Percentiles rank a stretch among this genome's conserved stretches.
phyloP scores from a whole-genome alignment of 352 stramenopile genomes.

The Globisporangium paddicum region DNA sequence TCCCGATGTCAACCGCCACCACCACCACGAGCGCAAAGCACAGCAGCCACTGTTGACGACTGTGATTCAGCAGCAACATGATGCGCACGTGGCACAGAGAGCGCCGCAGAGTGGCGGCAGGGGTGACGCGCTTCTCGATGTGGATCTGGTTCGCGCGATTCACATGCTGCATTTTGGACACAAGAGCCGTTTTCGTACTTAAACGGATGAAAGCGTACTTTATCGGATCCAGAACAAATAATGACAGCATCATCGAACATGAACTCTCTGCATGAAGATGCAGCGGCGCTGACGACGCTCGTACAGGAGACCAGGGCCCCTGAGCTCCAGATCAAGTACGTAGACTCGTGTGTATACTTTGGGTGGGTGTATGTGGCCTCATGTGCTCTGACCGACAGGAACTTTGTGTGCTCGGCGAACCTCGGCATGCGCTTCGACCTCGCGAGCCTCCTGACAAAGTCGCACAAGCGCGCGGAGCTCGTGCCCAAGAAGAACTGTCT shows the following conservation, averaged over 20 bases:
- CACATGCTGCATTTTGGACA: constrained; percentile 25
- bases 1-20: neutral
- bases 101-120: neutral
- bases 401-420: constrained; percentile 79
- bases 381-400: constrained; percentile 22
- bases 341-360: neutral
- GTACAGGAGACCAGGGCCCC: constrained; percentile 7
- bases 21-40: neutral
- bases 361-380: neutral
- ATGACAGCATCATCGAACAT: neutral
- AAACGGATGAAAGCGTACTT: neutral
- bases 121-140: constrained; percentile 15
- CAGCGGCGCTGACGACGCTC: constrained; percentile 1
- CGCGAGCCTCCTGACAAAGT: constrained; percentile 64
- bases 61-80: neutral
- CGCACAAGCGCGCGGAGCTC: constrained; percentile 64
- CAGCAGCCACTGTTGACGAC: neutral
- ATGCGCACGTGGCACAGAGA: neutral
- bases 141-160: constrained; percentile 27
- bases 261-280: constrained; percentile 5
- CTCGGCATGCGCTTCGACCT: constrained; percentile 80
- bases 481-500: constrained; percentile 87
- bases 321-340: constrained; percentile 66
- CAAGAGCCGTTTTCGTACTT: neutral
- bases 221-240: constrained; percentile 6